Evolutionary conservation across 2,329 filamentous ascomycete species (phyloP).

Genomic region (Neophaeococcomyces mojaviensis): DNA sequence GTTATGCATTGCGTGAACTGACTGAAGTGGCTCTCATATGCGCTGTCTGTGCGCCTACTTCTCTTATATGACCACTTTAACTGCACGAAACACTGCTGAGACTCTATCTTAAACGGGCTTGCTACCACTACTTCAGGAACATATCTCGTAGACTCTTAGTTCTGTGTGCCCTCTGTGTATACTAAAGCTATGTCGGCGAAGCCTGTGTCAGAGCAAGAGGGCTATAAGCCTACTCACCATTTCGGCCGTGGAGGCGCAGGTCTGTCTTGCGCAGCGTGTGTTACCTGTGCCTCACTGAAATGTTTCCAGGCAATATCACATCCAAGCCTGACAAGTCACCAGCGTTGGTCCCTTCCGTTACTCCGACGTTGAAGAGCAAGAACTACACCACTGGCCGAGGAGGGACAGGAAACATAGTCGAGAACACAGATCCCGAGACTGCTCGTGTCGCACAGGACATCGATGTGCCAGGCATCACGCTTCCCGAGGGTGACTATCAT

Average conservation of each 20-base stretch:
- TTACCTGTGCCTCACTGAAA: background rate
- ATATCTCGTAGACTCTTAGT: too few relatives aligned
- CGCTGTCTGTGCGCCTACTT: background rate
- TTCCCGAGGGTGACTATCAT: slow-evolving; percentile 34
- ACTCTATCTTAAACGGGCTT: too few relatives aligned
- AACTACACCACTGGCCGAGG: slow-evolving; percentile 85
- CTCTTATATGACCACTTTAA: background rate
- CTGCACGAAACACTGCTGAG: too few relatives aligned
- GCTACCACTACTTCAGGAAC: too few relatives aligned
- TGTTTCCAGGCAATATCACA: slow-evolving; percentile 53
- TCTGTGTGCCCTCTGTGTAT: too few relatives aligned
- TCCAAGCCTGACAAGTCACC: slow-evolving; percentile 44
- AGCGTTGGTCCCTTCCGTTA: slow-evolving; percentile 61
- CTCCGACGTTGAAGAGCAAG: slow-evolving; percentile 74
- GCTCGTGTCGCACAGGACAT: slow-evolving; percentile 81
- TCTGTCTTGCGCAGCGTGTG: slow-evolving; percentile 4
- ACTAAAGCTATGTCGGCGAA: too few relatives aligned
- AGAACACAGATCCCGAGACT: slow-evolving; percentile 55
- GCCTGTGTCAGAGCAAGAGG: background rate
- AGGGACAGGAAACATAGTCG: slow-evolving; percentile 81
- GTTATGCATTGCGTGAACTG: background rate
- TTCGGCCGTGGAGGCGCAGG: slow-evolving; percentile 21
- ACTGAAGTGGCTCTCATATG: background rate
- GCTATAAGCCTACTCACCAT: slow-evolving; percentile 2
- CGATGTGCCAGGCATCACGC: slow-evolving; percentile 41